These are phyloP conservation scores for Leishmania guyanensis DNA, from an alignment of 208 protist species.

Conservation along the genomic window DNA sequence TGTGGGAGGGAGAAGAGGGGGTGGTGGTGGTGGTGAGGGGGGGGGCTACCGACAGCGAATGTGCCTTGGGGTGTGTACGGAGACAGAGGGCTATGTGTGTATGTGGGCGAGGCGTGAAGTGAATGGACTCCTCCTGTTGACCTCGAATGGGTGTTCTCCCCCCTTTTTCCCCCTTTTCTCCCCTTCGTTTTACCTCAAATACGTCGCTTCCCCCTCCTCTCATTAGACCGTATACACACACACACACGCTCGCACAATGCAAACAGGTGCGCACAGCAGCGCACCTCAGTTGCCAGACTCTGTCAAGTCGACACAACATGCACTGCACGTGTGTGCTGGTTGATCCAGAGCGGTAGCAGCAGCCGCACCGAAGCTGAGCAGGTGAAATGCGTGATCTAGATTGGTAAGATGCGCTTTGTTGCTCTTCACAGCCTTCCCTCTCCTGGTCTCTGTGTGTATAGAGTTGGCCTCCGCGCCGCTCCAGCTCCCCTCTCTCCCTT, in stretches of 20 bases:
- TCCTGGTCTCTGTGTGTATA: neutral
- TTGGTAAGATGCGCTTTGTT: neutral
- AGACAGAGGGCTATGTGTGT: neutral
- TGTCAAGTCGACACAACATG: neutral
- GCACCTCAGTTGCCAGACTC: neutral
- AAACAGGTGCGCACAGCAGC: no score
- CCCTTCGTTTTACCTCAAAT: no score
- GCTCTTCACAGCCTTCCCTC: neutral
- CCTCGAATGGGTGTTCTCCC: neutral
- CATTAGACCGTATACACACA: neutral
- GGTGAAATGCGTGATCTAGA: neutral
- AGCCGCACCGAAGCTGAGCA: neutral
- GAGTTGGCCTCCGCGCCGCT: neutral
- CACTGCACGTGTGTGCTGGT: no score
- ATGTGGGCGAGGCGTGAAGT: neutral
- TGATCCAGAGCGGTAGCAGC: neutral
- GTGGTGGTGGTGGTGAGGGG: no score
- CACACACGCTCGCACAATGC: neutral
- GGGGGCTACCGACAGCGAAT: neutral
- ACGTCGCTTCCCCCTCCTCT: neutral
- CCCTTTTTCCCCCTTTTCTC: neutral
- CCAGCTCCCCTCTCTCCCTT: neutral
- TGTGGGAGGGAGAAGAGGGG: neutral
- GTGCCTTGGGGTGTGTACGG: neutral
- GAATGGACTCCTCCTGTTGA: neutral